A percentile compares a stretch with the other conserved stretches of the same genome.
phyloP scores from a whole-genome alignment of 1,284 basidiomycete genomes.

The Pisolithus thermaeus region DNA sequence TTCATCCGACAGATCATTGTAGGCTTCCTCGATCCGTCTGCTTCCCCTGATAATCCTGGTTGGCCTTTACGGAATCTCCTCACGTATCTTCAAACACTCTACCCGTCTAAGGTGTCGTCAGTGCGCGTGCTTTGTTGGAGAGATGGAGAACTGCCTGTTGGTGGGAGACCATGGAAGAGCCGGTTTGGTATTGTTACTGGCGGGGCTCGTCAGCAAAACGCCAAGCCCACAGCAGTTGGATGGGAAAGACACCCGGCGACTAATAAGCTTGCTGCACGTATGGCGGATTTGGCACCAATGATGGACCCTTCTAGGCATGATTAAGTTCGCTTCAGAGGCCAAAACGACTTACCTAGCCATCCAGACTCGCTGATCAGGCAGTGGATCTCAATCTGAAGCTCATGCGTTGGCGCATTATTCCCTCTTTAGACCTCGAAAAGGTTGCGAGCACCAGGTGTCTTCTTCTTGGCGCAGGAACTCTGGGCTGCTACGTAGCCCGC shows the following conservation, averaged over 20 bases:
- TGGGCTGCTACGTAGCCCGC: constrained; percentile 94
- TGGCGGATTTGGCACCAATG: constrained; percentile 91
- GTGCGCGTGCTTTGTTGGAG: constrained; percentile 77
- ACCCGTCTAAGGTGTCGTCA: constrained; percentile 42
- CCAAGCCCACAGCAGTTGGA: constrained; percentile 69
- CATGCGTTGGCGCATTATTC: constrained; percentile 97
- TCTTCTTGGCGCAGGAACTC: constrained; percentile 89
- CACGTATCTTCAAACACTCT: constrained; percentile 62
- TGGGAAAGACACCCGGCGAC: constrained; percentile 88
- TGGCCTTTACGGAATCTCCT: constrained; percentile 95
- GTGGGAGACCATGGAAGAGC: constrained; percentile 49
- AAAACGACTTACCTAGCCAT: neutral
- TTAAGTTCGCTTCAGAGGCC: neutral
- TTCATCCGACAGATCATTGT: constrained; percentile 47
- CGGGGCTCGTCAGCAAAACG: constrained; percentile 13
- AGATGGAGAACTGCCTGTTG: constrained; percentile 45
- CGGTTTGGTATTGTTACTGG: constrained; percentile 49
- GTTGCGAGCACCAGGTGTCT: constrained; percentile 79
- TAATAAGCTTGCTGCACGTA: constrained; percentile 81
- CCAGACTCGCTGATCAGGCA: constrained; percentile 87
- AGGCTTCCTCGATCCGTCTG: constrained; percentile 86
- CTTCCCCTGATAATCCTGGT: constrained; percentile 72
- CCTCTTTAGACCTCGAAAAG: constrained; percentile 83
- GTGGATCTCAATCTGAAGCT: constrained; percentile 96
- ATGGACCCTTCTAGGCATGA: constrained; percentile 82